Evolutionary conservation across 129 eudicot species (phyloP).

Genomic region (Daucus carota): DNA sequence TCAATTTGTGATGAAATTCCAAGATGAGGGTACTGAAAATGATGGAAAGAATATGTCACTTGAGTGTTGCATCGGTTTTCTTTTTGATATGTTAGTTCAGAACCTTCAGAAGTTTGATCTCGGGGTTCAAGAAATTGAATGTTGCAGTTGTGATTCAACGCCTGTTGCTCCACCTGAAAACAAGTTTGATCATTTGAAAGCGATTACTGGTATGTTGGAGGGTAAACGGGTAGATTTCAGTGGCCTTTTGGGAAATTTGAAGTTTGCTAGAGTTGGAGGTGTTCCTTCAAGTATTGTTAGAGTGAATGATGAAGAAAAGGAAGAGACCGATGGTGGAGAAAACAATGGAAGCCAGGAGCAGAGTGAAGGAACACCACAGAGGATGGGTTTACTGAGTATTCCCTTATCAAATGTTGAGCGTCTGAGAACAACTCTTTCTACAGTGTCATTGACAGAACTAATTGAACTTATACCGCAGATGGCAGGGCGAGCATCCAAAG

Average conservation of each 20-base stretch:
- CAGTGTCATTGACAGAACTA: constrained; percentile 51
- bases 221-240: constrained; percentile 62
- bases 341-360: constrained; percentile 39
- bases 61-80: constrained; percentile 50
- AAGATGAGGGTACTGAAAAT: constrained; percentile 21
- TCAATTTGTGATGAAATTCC: constrained; percentile 21
- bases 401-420: constrained; percentile 95
- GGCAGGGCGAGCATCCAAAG: constrained; percentile 67
- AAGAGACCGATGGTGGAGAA: constrained; percentile 36
- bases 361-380: constrained; percentile 47
- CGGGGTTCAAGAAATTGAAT: constrained; percentile 28
- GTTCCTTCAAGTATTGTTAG: constrained; percentile 65
- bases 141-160: constrained; percentile 23
- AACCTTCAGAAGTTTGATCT: constrained; percentile 60
- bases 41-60: constrained; percentile 42
- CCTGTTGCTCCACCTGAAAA: constrained; percentile 9
- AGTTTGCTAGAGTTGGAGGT: constrained; percentile 87
- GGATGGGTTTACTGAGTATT: constrained; percentile 66
- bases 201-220: constrained; percentile 51
- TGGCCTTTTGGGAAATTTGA: constrained; percentile 65
- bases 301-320: constrained; percentile 47
- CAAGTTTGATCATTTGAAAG: constrained; percentile 53
- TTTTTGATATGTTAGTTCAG: constrained; percentile 57
- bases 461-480: constrained; percentile 80
- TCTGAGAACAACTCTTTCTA: constrained; percentile 46